Percentiles rank a stretch among this genome's conserved stretches.
phyloP scores from a whole-genome alignment of 2,329 filamentous ascomycete genomes.

The Dothideomycetidae sp. region DNA sequence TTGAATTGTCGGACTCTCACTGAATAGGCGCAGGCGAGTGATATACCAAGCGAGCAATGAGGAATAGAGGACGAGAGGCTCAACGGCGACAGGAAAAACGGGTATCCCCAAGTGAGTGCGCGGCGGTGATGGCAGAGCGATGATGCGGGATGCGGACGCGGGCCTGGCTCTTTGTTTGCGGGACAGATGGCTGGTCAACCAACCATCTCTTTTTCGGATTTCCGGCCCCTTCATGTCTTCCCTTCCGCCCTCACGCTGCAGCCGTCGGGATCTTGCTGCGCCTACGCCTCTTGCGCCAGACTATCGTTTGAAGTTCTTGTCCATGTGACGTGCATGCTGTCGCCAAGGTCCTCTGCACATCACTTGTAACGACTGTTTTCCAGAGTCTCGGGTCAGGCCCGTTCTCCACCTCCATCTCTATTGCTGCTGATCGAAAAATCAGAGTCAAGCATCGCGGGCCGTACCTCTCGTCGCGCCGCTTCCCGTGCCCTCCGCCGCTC shows the following conservation, averaged over 20 bases:
- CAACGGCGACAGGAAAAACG: neutral
- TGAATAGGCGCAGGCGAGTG: neutral
- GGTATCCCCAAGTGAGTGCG: neutral
- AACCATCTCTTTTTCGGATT: neutral
- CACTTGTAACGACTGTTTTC: too few relatives aligned
- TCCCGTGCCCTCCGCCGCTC: too few relatives aligned
- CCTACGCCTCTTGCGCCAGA: neutral
- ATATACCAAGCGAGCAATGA: neutral
- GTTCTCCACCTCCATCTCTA: too few relatives aligned
- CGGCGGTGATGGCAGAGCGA: neutral
- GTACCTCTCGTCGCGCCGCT: too few relatives aligned
- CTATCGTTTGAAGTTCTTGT: neutral
- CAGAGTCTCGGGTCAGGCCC: too few relatives aligned
- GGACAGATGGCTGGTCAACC: neutral
- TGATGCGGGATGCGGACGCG: neutral
- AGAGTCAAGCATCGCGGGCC: too few relatives aligned
- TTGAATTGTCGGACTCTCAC: too few relatives aligned
- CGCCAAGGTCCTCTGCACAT: too few relatives aligned
- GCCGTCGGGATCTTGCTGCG: neutral
- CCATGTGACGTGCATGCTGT: neutral
- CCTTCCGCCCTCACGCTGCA: too few relatives aligned
- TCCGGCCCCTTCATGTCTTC: too few relatives aligned
- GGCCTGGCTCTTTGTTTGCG: neutral
- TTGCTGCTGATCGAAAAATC: too few relatives aligned
- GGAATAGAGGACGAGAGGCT: neutral